Conservation (phyloP, 352 stramenopile species). For the Phytophthora fragariae region DNA sequence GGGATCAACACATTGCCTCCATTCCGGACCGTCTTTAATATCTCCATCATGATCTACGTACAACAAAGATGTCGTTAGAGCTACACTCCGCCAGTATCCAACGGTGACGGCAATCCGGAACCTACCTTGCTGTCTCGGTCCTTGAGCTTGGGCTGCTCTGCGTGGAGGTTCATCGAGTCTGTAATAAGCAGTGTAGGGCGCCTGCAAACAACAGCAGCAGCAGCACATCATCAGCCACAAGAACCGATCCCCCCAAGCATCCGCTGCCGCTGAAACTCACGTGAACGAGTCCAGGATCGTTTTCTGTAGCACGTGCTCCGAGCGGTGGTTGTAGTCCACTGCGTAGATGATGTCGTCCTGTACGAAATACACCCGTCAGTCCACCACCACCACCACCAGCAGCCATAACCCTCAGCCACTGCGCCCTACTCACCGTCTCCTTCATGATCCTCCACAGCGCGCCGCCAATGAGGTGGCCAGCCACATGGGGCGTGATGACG, state of each 20-base stretch:
- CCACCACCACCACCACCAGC: not conserved
- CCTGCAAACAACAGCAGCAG: slow-evolving; percentile 42
- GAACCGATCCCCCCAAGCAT: not conserved
- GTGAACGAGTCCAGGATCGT: slow-evolving; percentile 95
- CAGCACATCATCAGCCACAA: slow-evolving; percentile 3
- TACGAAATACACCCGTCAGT: not conserved
- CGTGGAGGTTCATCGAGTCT: slow-evolving; percentile 90
- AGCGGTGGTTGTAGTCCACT: slow-evolving; percentile 94
- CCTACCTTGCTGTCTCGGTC: slow-evolving; percentile 82
- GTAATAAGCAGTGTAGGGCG: slow-evolving; percentile 89
- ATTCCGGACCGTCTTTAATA: slow-evolving; percentile 92
- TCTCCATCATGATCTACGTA: slow-evolving; percentile 90
- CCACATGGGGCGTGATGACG: slow-evolving; percentile 94
- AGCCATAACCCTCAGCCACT: not conserved
- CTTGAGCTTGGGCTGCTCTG: slow-evolving; percentile 88
- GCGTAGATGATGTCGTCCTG: slow-evolving; percentile 94
- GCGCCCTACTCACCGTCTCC: slow-evolving; percentile 79
- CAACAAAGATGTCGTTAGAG: slow-evolving; percentile 23
- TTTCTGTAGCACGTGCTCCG: slow-evolving; percentile 94
- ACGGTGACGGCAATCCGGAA: slow-evolving; percentile 6
- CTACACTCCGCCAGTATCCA: not conserved
- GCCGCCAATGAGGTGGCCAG: slow-evolving; percentile 95
- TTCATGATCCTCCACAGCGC: slow-evolving; percentile 95
- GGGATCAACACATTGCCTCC: slow-evolving; percentile 97
- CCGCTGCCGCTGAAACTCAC: slow-evolving; percentile 33